Base-by-base conservation (phyloP, 2,329 filamentous ascomycete genomes). In the Lasiodiplodia sp. region DNA sequence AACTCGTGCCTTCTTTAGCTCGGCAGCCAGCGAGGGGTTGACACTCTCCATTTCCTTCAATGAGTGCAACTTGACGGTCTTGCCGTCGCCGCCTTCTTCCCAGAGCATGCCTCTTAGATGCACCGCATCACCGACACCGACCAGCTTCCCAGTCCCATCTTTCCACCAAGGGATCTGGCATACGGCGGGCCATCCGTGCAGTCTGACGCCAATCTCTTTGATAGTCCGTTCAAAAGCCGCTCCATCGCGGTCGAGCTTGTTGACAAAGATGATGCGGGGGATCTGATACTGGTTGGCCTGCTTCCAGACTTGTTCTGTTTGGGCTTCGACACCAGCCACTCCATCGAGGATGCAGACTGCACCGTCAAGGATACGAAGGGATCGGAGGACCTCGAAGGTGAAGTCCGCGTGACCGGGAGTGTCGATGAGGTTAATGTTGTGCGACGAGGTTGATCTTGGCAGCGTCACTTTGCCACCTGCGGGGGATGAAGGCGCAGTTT, bases 381-480 rank as follows among this genome's bases (percentile, higher is more conserved):
- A 98, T 14, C 96, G 89, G 72, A 97, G 87, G 2, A 98, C 96
- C 78, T 99, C 96, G 75, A 98, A 98, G 0, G 95, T 94, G 75
- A 99, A 99, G 78, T 99, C 96, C 25, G 96, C 94, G 77, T 99
- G 96, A 1, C 96, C 96, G 2, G 96, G 96, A 0, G 96, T 98
- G 78, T 99, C 96, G 70, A 99, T 98, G 2, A 97, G 83, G 77
- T 97, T 97, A 78, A 97, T 90, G 5, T 89, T 92, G 58, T 69
- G 68, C 23, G 62, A 64, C n/a, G 34, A 60, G 18, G 62, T 21
- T 6, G 67, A 69, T 23, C 67, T 56, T 47, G 67, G 67, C 31
- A 52, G 49, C 31, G 38, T 28, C 25, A 38, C 14, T 25, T 34
- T 18, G 25, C 69, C 62, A 23, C 52, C 31, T 18, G n/a, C 6